Conservation (phyloP, 2,329 filamentous ascomycete genomes). For the Harringtonia lauricola region DNA sequence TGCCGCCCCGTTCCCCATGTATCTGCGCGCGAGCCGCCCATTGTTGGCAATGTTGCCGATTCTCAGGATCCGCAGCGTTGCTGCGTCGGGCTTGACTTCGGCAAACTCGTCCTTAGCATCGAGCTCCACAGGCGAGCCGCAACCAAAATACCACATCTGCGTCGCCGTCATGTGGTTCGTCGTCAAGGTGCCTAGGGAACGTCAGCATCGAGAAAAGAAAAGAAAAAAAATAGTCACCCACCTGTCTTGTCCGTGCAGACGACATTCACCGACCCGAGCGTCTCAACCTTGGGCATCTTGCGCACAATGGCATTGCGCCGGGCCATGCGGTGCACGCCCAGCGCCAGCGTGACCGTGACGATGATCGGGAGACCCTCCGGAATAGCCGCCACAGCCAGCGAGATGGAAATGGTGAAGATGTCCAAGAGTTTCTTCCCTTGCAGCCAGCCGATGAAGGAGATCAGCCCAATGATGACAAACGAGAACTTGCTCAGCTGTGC, state of each 20-base stretch:
- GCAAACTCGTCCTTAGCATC: conserved; percentile 42
- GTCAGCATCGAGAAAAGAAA: no score
- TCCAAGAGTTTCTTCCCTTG: conserved; percentile 85
- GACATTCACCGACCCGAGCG: conserved; percentile 96
- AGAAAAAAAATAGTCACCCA: no score
- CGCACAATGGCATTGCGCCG: conserved; percentile 90
- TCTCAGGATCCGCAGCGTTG: conserved; percentile 69
- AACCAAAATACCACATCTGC: conserved; percentile 91
- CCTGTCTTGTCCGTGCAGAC: conserved; percentile 94
- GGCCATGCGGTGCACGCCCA: conserved; percentile 95
- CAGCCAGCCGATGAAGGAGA: conserved; percentile 80
- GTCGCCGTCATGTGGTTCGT: conserved; percentile 98
- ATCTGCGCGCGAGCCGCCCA: conserved; percentile 63
- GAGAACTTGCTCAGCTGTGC: conserved; percentile 96
- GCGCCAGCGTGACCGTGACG: conserved; percentile 88
- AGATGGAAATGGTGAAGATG: conserved; percentile 96
- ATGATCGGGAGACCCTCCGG: conserved; percentile 96
- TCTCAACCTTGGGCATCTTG: conserved; percentile 92
- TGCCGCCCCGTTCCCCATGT: conserved; percentile 58
- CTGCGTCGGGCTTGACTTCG: conserved; percentile 54
- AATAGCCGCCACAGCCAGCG: conserved; percentile 89
- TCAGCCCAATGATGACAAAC: conserved; percentile 86
- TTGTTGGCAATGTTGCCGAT: conserved; percentile 98
- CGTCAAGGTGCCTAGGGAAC: conserved; percentile 80
- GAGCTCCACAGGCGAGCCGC: conserved; percentile 38